phyloP scores from a whole-genome alignment of 306 rosid genomes.

The Heteromeles arbutifolia region DNA sequence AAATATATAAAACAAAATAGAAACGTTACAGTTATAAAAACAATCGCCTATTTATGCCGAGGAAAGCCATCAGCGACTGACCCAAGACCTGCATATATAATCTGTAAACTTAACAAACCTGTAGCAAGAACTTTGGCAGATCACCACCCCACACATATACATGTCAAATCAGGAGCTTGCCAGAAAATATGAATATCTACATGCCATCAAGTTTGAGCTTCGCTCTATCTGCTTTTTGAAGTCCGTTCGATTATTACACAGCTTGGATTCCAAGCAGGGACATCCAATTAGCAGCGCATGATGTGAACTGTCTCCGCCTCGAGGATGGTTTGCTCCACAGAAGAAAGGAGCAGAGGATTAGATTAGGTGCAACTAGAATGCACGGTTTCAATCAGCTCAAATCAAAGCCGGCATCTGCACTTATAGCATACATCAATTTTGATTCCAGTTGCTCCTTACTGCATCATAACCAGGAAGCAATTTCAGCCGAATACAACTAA shows the following conservation, averaged over 20 bases:
- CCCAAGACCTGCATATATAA: not conserved
- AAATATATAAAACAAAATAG: too few relatives aligned
- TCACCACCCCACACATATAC: not conserved
- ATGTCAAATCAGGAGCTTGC: slow-evolving; percentile 4
- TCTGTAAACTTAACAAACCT: not conserved
- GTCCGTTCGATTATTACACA: not conserved
- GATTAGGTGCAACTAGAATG: not conserved
- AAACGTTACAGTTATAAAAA: too few relatives aligned
- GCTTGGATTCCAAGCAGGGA: slow-evolving; percentile 3
- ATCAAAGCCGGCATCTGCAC: slow-evolving; percentile 95
- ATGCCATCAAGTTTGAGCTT: slow-evolving; percentile 4
- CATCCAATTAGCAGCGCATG: not conserved
- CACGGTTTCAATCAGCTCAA: slow-evolving; percentile 50
- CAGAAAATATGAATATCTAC: slow-evolving; percentile 3
- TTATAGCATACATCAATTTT: slow-evolving; percentile 83
- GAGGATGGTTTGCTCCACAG: not conserved
- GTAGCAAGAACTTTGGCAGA: slow-evolving; percentile 2
- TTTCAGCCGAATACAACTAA: not conserved
- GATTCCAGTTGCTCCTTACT: slow-evolving; percentile 87
- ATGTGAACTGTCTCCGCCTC: not conserved
- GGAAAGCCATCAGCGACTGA: not conserved
- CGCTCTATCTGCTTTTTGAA: not conserved
- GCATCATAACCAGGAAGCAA: slow-evolving; percentile 18
- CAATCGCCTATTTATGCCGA: not conserved
- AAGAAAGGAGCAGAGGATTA: not conserved